A percentile compares a stretch with the other conserved stretches of the same genome.
Conservation (phyloP, 257 asterid species). For the Schizonepeta tenuifolia region DNA sequence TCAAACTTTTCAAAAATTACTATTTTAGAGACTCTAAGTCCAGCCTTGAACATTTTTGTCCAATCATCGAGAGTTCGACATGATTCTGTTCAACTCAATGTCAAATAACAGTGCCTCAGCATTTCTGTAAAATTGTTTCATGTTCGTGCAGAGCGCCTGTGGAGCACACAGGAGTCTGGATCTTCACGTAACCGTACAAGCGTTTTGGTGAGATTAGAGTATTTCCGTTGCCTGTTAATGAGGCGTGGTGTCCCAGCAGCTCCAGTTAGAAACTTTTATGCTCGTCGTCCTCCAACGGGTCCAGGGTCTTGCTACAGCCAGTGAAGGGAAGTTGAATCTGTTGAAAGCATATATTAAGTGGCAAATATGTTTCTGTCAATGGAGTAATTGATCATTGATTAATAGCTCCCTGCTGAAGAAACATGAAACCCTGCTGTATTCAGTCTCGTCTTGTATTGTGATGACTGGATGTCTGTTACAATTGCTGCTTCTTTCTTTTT, state of each 20-base stretch:
- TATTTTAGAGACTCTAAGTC: neutral
- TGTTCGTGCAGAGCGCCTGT: conserved; percentile 64
- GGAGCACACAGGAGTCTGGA: conserved; percentile 61
- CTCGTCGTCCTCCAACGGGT: conserved; percentile 66
- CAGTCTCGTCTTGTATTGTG: conserved; percentile 9
- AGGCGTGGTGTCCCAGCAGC: conserved; percentile 91
- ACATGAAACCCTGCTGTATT: neutral
- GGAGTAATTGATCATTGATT: neutral
- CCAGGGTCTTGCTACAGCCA: conserved; percentile 86
- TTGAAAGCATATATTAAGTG: neutral
- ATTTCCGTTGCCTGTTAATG: conserved; percentile 80
- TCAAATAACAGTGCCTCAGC: neutral
- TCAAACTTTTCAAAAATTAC: neutral
- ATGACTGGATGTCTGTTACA: neutral
- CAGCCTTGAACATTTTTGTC: conserved; percentile 2
- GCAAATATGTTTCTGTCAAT: neutral
- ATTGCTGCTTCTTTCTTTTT: neutral
- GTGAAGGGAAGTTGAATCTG: conserved; percentile 33
- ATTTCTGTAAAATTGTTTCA: conserved; percentile 3
- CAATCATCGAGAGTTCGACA: neutral
- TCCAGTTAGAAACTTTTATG: conserved; percentile 65
- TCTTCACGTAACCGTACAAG: conserved; percentile 39
- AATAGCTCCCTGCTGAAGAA: neutral
- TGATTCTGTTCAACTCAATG: neutral
- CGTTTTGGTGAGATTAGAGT: conserved; percentile 64